A percentile compares a stretch with the other conserved stretches of the same genome.
Evolutionary conservation across 192 early-diverging fungal genomes (phyloP).

Genomic region (Tieghemiomyces parasiticus): DNA sequence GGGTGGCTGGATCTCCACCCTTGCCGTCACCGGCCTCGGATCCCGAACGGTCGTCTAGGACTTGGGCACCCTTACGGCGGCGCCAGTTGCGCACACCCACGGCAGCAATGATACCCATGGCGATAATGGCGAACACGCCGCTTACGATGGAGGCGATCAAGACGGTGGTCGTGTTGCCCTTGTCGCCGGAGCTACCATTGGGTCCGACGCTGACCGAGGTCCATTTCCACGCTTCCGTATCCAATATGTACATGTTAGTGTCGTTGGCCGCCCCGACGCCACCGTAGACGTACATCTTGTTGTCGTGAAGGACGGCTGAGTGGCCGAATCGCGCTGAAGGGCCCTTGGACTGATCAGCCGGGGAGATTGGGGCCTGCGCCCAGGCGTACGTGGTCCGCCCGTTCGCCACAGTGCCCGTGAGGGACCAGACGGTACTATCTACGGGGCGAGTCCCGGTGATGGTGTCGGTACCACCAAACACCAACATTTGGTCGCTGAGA

Average conservation of each 20-base stretch:
- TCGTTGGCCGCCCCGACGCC: constrained; percentile 41
- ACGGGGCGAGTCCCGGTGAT: constrained; percentile 19
- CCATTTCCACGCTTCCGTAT: constrained; percentile 44
- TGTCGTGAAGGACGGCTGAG: constrained; percentile 37
- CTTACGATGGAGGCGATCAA: constrained; percentile 29
- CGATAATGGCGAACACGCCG: constrained; percentile 24
- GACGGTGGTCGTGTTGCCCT: constrained; percentile 23
- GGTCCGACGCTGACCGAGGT: constrained; percentile 25
- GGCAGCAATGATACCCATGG: constrained; percentile 26
- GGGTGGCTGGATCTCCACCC: no score
- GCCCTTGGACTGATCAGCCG: constrained; percentile 18
- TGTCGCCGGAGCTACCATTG: constrained; percentile 12
- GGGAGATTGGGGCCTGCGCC: constrained; percentile 27
- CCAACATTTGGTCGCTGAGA: constrained; percentile 43
- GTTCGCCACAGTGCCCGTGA: constrained; percentile 16
- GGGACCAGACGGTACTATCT: constrained; percentile 33
- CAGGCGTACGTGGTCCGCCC: constrained; percentile 14
- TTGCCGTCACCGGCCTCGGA: neutral
- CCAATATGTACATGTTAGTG: constrained; percentile 46
- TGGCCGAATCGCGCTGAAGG: constrained; percentile 45
- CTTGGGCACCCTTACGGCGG: constrained; percentile 13
- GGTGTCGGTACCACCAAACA: constrained; percentile 39
- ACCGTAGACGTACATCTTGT: constrained; percentile 52
- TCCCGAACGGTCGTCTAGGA: neutral
- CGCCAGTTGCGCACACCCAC: constrained; percentile 23